Evolutionary conservation across 139 green algal genomes (phyloP), one percentile per base, ranked within the genome.

Genomic region (Chlorella vulgaris): DNA sequence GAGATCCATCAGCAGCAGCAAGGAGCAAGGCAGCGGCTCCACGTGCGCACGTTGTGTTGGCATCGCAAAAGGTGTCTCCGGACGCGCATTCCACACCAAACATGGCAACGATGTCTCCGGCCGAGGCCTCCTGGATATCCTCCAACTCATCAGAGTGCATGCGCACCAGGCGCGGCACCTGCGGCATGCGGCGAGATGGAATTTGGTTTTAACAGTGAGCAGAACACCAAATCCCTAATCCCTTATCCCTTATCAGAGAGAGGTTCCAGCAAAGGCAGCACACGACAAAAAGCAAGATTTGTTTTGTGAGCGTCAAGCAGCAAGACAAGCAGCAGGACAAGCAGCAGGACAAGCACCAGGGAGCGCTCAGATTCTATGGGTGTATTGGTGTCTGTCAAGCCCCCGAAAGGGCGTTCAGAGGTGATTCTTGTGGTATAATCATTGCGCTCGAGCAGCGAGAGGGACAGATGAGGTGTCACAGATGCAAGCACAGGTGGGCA

Each of bases 1-100:
- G 47, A 58, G 15, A 10, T 15, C 47, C 10, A 10, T 15, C 47
- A 58, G 13, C 47, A 58, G 13, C 47, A 58, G 13, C 47, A 58
- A 58, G 13, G 13, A 58, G 10, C 47, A 58, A 10, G 47, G 15
- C 47, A 10, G 15, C 47, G 13, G 13, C 10, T 10, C 47, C 47
- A 58, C 47, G 13, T 15, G 31, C 71, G 50, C 53, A 79, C 73
- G 51, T 35, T 3, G 73, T 76, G 50, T 80, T 81, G 53, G 93
- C 94, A 81, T 98, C 94, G 4, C 73, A 79, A 85, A 99, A 99
- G 29, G 96, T 98, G 87, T 99, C 96, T 0, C 96, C 96, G 22
- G 88, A 94, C n/a, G 95, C 89, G 83, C 97, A 99, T 73, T 99
- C 97, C 24, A 99, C 93, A 19, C 97, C 97, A 84, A 99, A 99